These are phyloP conservation scores for Tetradesmus lagerheimii DNA, from an alignment of 139 green algal genomes.

Conservation along the genomic window DNA sequence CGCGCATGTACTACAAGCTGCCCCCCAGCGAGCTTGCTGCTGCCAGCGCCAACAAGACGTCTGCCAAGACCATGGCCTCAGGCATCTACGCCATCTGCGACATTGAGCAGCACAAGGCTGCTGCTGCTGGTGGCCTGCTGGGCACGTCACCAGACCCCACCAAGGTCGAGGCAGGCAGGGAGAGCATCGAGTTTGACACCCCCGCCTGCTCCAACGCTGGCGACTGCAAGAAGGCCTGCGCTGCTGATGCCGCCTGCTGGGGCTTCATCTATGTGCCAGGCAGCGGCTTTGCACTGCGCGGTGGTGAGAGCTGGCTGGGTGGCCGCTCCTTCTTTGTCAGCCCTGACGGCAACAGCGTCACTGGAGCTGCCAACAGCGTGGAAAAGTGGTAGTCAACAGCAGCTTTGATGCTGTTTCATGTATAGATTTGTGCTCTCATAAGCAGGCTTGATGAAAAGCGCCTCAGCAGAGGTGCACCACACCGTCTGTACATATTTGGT, in stretches of 20 bases:
- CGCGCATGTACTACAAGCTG: neutral
- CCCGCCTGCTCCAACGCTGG: neutral
- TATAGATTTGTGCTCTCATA: no score
- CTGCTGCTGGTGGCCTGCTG: neutral
- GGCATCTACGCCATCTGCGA: conserved; percentile 17
- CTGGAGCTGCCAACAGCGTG: neutral
- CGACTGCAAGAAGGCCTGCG: neutral
- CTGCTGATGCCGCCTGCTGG: neutral
- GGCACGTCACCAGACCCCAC: neutral
- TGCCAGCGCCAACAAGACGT: neutral
- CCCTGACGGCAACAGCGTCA: neutral
- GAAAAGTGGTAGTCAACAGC: neutral
- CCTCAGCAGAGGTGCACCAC: no score
- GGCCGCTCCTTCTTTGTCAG: neutral
- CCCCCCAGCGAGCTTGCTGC: conserved; percentile 17
- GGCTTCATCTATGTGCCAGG: conserved; percentile 1
- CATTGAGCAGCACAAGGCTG: neutral
- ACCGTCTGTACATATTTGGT: no score
- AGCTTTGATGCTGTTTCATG: no score
- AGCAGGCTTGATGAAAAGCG: no score
- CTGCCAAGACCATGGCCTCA: neutral
- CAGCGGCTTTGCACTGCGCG: neutral
- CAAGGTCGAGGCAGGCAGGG: neutral
- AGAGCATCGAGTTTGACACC: neutral
- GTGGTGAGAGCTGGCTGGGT: conserved; percentile 6